These are phyloP conservation scores for Penicillium diatomitis DNA, from an alignment of 495 filamentous ascomycete species.

Conservation along the genomic window DNA sequence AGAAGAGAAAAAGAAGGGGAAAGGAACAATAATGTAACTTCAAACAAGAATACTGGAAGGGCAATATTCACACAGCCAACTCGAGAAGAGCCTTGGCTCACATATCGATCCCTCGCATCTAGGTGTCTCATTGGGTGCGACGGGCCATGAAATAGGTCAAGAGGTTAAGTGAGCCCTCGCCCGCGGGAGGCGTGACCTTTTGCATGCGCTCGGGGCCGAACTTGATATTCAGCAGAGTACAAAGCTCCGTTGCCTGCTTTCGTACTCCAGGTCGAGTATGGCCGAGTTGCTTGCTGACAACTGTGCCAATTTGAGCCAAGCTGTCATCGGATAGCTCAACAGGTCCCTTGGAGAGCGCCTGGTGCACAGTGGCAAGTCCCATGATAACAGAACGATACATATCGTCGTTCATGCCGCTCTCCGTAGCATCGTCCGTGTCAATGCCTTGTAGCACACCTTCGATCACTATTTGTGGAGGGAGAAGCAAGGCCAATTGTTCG, in stretches of 20 bases:
- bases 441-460: conserved; percentile 22
- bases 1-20: background rate
- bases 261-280: conserved; percentile 69
- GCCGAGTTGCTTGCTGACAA: conserved; percentile 55
- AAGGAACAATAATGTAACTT: background rate
- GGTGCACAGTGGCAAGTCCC: conserved; percentile 32
- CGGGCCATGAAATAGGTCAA: conserved; percentile 80
- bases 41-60: background rate
- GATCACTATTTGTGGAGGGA: conserved; percentile 39
- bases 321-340: conserved; percentile 19
- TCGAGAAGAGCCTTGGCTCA: background rate
- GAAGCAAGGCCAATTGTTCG: conserved; percentile 41
- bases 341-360: conserved; percentile 9
- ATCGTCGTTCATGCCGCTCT: conserved; percentile 10
- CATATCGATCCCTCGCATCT: background rate
- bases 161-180: conserved; percentile 61
- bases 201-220: conserved; percentile 54
- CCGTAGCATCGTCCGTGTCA: conserved; percentile 26
- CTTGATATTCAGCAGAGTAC: conserved; percentile 61
- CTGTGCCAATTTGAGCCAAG: conserved; percentile 35
- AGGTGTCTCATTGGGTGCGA: conserved; percentile 10
- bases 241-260: conserved; percentile 68
- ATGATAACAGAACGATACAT: conserved; percentile 36
- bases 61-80: conserved; percentile 1
- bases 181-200: conserved; percentile 50